Percentiles rank a stretch among this genome's conserved stretches.
Conservation (phyloP, 2,329 filamentous ascomycete genomes). For the Apiospora marii region DNA sequence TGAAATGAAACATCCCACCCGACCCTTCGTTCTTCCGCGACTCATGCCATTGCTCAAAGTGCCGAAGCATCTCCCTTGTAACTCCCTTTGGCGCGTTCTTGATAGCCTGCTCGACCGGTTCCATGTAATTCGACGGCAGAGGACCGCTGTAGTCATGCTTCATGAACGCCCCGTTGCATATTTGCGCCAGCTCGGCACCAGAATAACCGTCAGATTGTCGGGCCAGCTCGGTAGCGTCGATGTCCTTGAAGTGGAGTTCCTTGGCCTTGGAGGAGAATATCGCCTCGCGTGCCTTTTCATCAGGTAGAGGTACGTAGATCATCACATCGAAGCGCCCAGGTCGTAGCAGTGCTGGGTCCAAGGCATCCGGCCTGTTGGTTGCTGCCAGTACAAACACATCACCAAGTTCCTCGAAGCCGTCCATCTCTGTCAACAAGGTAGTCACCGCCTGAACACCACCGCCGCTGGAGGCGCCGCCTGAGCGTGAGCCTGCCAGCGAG, state of each 20-base stretch:
- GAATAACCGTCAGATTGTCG: slow-evolving; percentile 77
- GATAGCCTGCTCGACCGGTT: slow-evolving; percentile 37
- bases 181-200: slow-evolving; percentile 78
- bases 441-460: slow-evolving; percentile 83
- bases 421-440: slow-evolving; percentile 92
- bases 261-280: slow-evolving; percentile 76
- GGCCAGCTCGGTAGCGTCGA: slow-evolving; percentile 72
- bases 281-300: slow-evolving; percentile 74
- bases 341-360: slow-evolving; percentile 86
- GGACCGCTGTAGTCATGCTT: slow-evolving; percentile 36
- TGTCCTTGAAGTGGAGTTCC: slow-evolving; percentile 67
- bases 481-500: slow-evolving; percentile 70
- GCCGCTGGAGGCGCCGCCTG: slow-evolving; percentile 24
- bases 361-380: slow-evolving; percentile 86
- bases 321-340: slow-evolving; percentile 86
- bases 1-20: background rate
- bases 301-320: slow-evolving; percentile 86
- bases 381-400: slow-evolving; percentile 89
- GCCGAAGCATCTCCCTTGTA: slow-evolving; percentile 44
- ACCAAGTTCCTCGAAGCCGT: slow-evolving; percentile 85
- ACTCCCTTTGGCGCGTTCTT: slow-evolving; percentile 46
- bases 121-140: slow-evolving; percentile 39
- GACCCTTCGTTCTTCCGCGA: slow-evolving; percentile 7
- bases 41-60: slow-evolving; percentile 46
- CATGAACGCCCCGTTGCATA: slow-evolving; percentile 56